These are phyloP conservation scores for Neopestalotiopsis rosae DNA, from an alignment of 2,329 filamentous ascomycete genomes.

Conservation along the genomic window DNA sequence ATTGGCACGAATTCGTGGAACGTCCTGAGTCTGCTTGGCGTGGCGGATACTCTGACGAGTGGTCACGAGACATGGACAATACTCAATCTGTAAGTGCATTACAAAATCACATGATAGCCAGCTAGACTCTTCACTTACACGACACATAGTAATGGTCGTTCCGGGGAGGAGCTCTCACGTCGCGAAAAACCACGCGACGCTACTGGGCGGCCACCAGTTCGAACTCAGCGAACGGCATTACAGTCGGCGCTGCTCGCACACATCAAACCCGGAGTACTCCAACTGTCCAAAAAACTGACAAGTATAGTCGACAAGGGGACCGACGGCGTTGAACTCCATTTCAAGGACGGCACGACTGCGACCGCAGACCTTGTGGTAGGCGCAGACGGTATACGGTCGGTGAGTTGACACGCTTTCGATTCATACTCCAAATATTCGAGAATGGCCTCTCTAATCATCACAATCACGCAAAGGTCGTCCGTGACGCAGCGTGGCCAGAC, in stretches of 20 bases:
- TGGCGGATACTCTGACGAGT: conserved; percentile 37
- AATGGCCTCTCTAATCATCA: conserved; percentile 29
- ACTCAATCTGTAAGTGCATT: conserved; percentile 29
- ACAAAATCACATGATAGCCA: no score
- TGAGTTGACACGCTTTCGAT: conserved; percentile 26
- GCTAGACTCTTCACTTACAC: neutral
- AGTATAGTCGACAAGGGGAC: conserved; percentile 41
- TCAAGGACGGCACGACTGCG: conserved; percentile 48
- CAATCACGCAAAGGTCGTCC: conserved; percentile 31
- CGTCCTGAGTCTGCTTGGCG: conserved; percentile 50
- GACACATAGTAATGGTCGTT: conserved; percentile 31
- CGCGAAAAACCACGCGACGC: conserved; percentile 25
- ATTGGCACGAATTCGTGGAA: conserved; percentile 53
- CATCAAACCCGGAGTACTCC: conserved; percentile 48
- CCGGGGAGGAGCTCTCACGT: conserved; percentile 32
- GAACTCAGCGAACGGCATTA: conserved; percentile 41
- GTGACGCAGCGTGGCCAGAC: conserved; percentile 30
- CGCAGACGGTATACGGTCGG: conserved; percentile 58
- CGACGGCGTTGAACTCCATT: conserved; percentile 45
- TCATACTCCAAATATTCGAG: no score
- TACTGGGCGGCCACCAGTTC: conserved; percentile 24
- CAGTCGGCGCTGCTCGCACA: conserved; percentile 54
- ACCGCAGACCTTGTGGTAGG: conserved; percentile 54
- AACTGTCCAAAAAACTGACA: conserved; percentile 49
- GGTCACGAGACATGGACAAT: conserved; percentile 31